Evolutionary conservation across 1,139 yeast genomes (phyloP).

Genomic region (Sugiyamaella japonica): DNA sequence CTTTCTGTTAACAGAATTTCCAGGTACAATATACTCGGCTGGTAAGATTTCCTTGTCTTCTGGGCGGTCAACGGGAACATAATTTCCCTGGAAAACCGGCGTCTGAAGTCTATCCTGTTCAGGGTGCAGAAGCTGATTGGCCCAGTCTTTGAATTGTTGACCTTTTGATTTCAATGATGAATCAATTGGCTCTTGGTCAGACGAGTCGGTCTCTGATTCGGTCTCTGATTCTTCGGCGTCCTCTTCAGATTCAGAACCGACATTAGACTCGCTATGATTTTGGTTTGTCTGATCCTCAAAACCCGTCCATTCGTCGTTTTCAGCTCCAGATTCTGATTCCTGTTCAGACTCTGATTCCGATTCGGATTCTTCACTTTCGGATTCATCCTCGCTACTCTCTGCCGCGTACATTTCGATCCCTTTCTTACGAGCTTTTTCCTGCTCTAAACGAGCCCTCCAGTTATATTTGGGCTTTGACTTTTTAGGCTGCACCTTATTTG

Average conservation of each 20-base stretch:
- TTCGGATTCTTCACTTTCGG: conserved; percentile 28
- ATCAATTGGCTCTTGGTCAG: conserved; percentile 21
- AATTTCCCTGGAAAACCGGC: conserved; percentile 37
- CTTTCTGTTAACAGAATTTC: conserved; percentile 54
- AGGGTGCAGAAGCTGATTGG: conserved; percentile 41
- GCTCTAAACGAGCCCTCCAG: conserved; percentile 58
- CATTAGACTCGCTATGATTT: neutral
- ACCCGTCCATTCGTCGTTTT: conserved; percentile 5
- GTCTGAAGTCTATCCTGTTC: conserved; percentile 34
- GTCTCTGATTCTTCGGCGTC: neutral
- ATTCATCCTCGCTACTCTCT: conserved; percentile 28
- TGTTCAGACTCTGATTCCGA: conserved; percentile 8
- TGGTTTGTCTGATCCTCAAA: neutral
- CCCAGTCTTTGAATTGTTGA: conserved; percentile 56
- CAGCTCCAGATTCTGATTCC: neutral
- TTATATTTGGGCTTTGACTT: conserved; percentile 51
- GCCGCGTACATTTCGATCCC: conserved; percentile 35
- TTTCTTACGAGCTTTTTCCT: conserved; percentile 44
- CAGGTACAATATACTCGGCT: conserved; percentile 52
- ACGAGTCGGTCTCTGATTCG: conserved; percentile 18
- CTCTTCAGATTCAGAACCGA: neutral
- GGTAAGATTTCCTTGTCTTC: conserved; percentile 42
- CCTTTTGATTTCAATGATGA: conserved; percentile 40
- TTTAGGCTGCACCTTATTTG: conserved; percentile 49
- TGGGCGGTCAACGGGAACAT: conserved; percentile 39